phyloP scores from a whole-genome alignment of 2,329 filamentous ascomycete genomes.

The Zasmidium citrigriseum region DNA sequence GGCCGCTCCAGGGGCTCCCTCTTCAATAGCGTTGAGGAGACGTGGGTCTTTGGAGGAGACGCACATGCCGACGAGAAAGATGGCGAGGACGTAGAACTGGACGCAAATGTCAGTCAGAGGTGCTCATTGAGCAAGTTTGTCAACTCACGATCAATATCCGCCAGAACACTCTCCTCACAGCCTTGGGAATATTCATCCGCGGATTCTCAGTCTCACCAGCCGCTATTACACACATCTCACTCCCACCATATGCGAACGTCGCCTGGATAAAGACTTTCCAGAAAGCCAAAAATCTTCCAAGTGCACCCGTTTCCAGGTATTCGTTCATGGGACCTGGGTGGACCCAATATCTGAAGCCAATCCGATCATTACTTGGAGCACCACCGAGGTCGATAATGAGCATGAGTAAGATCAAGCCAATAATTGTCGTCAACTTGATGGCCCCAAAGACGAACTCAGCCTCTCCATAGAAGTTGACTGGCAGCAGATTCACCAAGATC shows the following conservation, averaged over 20 bases:
- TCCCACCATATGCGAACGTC: conserved; percentile 36
- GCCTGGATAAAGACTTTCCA: conserved; percentile 37
- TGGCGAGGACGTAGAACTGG: conserved; percentile 43
- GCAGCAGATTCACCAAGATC: conserved; percentile 47
- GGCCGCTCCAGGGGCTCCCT: conserved; percentile 37
- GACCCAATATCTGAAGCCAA: conserved; percentile 55
- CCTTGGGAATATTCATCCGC: conserved; percentile 33
- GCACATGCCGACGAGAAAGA: conserved; percentile 40
- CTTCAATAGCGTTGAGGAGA: conserved; percentile 28
- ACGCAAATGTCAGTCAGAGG: conserved; percentile 47
- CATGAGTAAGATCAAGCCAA: conserved; percentile 53
- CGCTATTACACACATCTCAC: conserved; percentile 42
- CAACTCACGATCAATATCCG: conserved; percentile 38
- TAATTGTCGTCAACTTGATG: conserved; percentile 50
- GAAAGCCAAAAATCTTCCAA: conserved; percentile 45
- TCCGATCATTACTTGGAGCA: conserved; percentile 51
- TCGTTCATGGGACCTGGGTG: conserved; percentile 39
- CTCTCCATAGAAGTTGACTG: conserved; percentile 54
- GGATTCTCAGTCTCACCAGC: conserved; percentile 32
- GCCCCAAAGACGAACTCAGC: conserved; percentile 55
- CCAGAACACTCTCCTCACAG: conserved; percentile 47
- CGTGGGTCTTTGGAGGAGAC: conserved; percentile 43
- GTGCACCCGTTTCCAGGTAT: conserved; percentile 28
- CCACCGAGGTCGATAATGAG: conserved; percentile 60
- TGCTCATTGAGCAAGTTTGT: not conserved